These are phyloP conservation scores for Neofusicoccum sp. DNA, from an alignment of 2,329 filamentous ascomycete species.

Conservation along the genomic window DNA sequence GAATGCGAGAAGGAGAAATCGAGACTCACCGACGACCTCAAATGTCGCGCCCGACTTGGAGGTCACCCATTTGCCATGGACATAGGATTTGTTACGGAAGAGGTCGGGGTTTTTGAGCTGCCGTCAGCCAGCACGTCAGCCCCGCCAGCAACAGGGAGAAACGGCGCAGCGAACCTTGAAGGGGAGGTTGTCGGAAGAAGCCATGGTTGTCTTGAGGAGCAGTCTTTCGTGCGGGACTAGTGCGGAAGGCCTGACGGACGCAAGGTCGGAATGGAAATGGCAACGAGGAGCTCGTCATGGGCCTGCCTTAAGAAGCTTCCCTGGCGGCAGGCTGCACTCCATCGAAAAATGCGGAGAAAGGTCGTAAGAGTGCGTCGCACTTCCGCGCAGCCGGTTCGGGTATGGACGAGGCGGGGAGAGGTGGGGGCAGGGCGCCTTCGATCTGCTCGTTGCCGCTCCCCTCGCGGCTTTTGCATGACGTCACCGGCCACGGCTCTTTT, in stretches of 20 bases:
- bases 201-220: conserved; percentile 22
- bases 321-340: background rate
- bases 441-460: background rate
- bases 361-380: background rate
- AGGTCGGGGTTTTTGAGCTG: conserved; percentile 55
- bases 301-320: background rate
- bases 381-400: conserved; percentile 4
- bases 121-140: background rate
- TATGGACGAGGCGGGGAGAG: background rate
- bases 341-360: background rate
- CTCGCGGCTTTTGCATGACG: no score
- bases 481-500: background rate
- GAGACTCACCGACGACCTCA: conserved; percentile 50
- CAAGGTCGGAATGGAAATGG: background rate
- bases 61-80: conserved; percentile 56
- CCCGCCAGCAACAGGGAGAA: background rate
- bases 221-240: background rate
- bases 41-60: conserved; percentile 58
- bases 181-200: conserved; percentile 35
- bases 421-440: background rate
- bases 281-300: background rate
- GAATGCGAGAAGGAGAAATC: background rate
- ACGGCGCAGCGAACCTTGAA: conserved; percentile 39
- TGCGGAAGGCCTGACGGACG: background rate
- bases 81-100: conserved; percentile 54